These are phyloP conservation scores for Acanthamoeba sp. DNA, from an alignment of 208 protist species.

Conservation along the genomic window DNA sequence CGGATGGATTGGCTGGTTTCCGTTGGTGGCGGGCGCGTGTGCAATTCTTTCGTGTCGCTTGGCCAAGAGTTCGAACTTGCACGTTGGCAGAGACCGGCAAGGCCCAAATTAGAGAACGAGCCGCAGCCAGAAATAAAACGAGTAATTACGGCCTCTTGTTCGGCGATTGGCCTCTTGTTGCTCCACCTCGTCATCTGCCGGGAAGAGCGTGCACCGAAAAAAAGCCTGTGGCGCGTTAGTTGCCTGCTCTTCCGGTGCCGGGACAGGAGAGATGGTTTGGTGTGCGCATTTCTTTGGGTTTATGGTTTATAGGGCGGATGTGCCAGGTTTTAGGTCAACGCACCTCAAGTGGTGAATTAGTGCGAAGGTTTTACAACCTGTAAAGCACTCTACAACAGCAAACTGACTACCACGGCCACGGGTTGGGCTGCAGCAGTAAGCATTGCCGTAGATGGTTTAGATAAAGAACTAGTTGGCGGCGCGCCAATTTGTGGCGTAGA, in stretches of 20 bases:
- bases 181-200: neutral
- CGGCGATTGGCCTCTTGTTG: neutral
- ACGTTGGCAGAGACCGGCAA: no score
- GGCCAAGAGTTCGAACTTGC: no score
- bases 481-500: neutral
- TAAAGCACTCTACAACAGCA: neutral
- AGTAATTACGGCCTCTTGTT: no score
- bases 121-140: no score
- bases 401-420: slow-evolving; percentile 44
- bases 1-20: no score
- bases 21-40: no score
- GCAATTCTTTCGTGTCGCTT: no score
- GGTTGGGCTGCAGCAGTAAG: neutral
- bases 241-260: no score
- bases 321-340: slow-evolving; percentile 41
- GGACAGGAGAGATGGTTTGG: no score
- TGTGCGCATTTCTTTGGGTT: neutral
- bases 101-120: no score
- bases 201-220: neutral
- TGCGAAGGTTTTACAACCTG: slow-evolving; percentile 53
- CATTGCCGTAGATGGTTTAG: slow-evolving; percentile 42
- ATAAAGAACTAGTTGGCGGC: neutral
- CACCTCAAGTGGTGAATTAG: slow-evolving; percentile 39
- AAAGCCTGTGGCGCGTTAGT: neutral
- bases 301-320: neutral